These are phyloP conservation scores for Xylaria sp. DNA, from an alignment of 2,329 filamentous ascomycete species.

Conservation along the genomic window DNA sequence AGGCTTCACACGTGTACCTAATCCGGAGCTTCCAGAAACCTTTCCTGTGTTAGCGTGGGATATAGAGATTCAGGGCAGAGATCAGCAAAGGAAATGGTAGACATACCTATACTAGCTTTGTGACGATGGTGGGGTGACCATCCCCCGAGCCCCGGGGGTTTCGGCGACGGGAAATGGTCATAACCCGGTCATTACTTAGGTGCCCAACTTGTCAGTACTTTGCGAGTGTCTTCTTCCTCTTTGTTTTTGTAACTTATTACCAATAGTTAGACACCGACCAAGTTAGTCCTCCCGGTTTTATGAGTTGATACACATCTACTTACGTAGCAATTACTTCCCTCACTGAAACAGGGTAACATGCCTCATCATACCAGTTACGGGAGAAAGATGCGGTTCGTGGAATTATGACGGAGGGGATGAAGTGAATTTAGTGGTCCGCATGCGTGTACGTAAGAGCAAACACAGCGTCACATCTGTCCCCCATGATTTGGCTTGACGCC, in stretches of 20 bases:
- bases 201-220: slow-evolving; percentile 4
- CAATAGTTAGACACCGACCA: not conserved
- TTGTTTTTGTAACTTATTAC: not conserved
- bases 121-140: not conserved
- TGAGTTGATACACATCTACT: no score
- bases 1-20: slow-evolving; percentile 1
- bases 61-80: not conserved
- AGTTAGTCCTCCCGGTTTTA: no score
- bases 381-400: not conserved
- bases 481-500: not conserved
- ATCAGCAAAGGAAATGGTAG: no score
- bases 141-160: not conserved
- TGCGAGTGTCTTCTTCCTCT: not conserved
- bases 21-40: slow-evolving; percentile 10
- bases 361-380: not conserved
- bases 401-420: not conserved
- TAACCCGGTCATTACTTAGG: not conserved
- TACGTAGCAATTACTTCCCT: not conserved
- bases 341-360: not conserved
- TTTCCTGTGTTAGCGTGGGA: not conserved
- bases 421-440: not conserved
- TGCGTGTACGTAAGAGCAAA: not conserved
- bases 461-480: not conserved
- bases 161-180: not conserved
- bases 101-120: not conserved